Percentiles rank a stretch among this genome's conserved stretches.
Conservation (phyloP, 345 rosid species). For the Rhizophora apiculata region DNA sequence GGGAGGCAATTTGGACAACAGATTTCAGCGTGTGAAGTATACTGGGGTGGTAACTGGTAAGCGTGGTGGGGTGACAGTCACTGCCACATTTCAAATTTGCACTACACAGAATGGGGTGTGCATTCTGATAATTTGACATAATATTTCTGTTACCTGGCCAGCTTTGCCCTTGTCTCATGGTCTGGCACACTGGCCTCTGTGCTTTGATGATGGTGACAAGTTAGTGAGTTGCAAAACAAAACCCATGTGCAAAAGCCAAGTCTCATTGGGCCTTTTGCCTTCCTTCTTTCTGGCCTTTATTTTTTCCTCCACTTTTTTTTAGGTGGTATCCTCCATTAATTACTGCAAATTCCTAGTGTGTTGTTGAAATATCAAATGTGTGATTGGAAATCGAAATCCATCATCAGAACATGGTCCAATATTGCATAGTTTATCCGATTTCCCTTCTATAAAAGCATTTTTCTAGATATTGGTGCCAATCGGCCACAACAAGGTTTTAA, state of each 20-base stretch:
- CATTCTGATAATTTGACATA: constrained; percentile 1
- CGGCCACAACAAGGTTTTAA: no score
- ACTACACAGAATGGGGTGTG: neutral
- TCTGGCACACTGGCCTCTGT: constrained; percentile 6
- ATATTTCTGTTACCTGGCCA: constrained; percentile 16
- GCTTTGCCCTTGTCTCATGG: constrained; percentile 12
- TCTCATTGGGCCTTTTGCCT: constrained; percentile 9
- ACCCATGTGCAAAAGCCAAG: constrained; percentile 43
- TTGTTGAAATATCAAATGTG: no score
- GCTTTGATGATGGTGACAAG: constrained; percentile 24
- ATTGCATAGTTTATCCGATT: no score
- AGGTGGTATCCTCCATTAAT: no score
- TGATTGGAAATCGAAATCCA: no score
- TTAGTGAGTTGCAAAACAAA: constrained; percentile 6
- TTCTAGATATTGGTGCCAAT: no score
- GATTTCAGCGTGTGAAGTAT: neutral
- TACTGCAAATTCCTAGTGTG: no score
- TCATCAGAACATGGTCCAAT: no score
- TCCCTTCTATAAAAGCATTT: no score
- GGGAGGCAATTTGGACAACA: neutral
- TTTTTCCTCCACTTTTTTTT: neutral
- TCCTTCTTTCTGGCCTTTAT: neutral
- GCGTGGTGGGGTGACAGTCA: constrained; percentile 10
- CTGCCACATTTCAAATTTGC: neutral
- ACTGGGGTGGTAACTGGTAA: neutral